Evolutionary conservation across 2,329 filamentous ascomycete species (phyloP).

Genomic region (Ophiostoma pallidulum): DNA sequence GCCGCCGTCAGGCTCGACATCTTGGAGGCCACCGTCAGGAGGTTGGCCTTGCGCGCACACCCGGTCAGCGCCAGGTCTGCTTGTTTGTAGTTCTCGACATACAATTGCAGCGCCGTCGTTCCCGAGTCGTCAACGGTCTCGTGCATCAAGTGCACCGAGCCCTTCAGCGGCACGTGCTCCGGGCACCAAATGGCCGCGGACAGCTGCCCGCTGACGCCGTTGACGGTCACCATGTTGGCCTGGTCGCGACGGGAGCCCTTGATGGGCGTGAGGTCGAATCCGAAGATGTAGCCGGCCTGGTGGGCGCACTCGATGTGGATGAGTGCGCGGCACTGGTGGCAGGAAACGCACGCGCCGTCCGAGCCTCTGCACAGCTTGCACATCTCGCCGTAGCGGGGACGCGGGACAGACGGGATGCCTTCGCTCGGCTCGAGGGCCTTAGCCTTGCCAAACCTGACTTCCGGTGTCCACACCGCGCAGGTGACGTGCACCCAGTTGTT

Average conservation of each 20-base stretch:
- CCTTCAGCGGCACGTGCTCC: conserved; percentile 67
- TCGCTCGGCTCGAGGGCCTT: conserved; percentile 77
- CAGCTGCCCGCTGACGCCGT: conserved; percentile 72
- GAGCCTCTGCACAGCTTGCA: conserved; percentile 78
- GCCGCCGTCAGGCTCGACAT: conserved; percentile 17
- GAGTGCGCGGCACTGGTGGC: conserved; percentile 59
- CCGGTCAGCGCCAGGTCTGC: conserved; percentile 84
- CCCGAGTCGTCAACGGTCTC: conserved; percentile 63
- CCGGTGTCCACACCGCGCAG: conserved; percentile 84
- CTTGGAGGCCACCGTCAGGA: conserved; percentile 58
- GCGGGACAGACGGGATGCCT: conserved; percentile 75
- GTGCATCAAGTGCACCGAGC: conserved; percentile 66
- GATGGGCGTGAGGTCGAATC: conserved; percentile 82
- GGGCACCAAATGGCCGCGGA: conserved; percentile 87
- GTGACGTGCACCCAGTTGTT: conserved; percentile 98
- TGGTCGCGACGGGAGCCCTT: conserved; percentile 82
- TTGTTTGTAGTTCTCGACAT: conserved; percentile 84
- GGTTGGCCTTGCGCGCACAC: conserved; percentile 83
- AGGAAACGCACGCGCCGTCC: conserved; percentile 70
- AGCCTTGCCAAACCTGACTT: conserved; percentile 85
- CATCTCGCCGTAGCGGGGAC: conserved; percentile 60
- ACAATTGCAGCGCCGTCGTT: conserved; percentile 76
- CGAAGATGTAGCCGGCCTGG: conserved; percentile 70
- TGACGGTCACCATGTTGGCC: conserved; percentile 68
- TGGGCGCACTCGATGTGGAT: conserved; percentile 90